Evolutionary conservation across 176 grass and related monocot genomes (phyloP), one percentile per base, ranked within the genome.

Genomic region (Avena insularis): DNA sequence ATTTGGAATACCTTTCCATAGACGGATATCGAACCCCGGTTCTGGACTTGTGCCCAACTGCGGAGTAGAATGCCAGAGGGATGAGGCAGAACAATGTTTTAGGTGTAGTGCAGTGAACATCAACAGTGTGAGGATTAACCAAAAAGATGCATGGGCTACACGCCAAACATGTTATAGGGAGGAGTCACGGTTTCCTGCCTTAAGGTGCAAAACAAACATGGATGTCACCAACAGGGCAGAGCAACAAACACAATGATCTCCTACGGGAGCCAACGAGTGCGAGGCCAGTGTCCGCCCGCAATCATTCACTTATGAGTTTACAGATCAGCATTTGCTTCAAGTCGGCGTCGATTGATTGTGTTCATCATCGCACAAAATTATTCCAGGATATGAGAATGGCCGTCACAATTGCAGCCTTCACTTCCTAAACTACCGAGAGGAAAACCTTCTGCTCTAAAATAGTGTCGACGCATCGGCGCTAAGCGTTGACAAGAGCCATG

Each of bases 401-500:
- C 64, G 60, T 54, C 12, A 85, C 85, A 57, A 82, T 79, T 85
- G 81, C 76, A 84, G 76, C 84, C 47, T 84, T 82, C 21, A 58
- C 35, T 69, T 86, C 62, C 72, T 78, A 84, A 7, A 2, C 84
- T 69, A 75, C 25, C 25, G 43, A 14, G 17, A 79, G 27, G 66
- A 33, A n/a, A 50, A 67, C 17, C 56, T 5, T 56, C 56, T 23
- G 27, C 19, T 9, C 54, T n/a, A 33, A n/a, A 55, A 13, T 15
- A 12, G 29, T 63, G 6, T 59, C 3, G 3, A n/a, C 21, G 13
- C 47, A 45, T 85, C 81, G 92, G 5, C 65, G 27, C 33, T 75
- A 90, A 31, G 93, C 79, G 23, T 71, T 84, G 76, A 94, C 93
- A 67, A 94, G 74, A 57, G 89, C 84, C 96, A 98, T 94, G 75